A percentile compares a stretch with the other conserved stretches of the same genome.
These are phyloP conservation scores for Mycena sanguinolenta DNA, from an alignment of 768 basidiomycete species.

Conservation along the genomic window DNA sequence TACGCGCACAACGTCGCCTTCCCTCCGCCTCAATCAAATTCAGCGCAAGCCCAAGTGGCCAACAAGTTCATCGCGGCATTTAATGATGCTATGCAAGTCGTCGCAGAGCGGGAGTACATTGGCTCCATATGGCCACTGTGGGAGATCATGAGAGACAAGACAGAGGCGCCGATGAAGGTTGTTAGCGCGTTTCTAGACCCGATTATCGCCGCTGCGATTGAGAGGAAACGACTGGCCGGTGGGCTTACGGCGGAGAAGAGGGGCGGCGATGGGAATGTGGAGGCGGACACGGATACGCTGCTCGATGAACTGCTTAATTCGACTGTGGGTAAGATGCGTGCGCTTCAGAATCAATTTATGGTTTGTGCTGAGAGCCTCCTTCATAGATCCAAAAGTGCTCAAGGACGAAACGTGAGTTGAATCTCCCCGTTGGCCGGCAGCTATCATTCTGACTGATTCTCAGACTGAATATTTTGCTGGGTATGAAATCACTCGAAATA, in stretches of 20 bases:
- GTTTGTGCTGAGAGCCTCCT: background rate
- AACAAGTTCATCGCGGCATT: slow-evolving; percentile 64
- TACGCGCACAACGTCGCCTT: slow-evolving; percentile 55
- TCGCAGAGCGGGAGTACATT: slow-evolving; percentile 54
- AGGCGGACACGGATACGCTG: slow-evolving; percentile 55
- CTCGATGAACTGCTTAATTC: slow-evolving; percentile 67
- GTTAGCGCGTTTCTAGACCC: slow-evolving; percentile 69
- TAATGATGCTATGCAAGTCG: slow-evolving; percentile 58
- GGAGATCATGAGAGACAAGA: slow-evolving; percentile 66
- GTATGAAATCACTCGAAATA: background rate
- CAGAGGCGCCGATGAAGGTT: slow-evolving; percentile 59
- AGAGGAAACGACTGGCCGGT: slow-evolving; percentile 47
- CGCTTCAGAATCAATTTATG: background rate
- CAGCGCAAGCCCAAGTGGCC: slow-evolving; percentile 40
- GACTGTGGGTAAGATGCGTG: slow-evolving; percentile 60
- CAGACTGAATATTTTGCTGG: slow-evolving; percentile 35
- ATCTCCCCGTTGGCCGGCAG: slow-evolving; percentile 41
- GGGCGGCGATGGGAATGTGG: no score
- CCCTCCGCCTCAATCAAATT: slow-evolving; percentile 32
- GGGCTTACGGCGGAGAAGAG: slow-evolving; percentile 20
- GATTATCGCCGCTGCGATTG: slow-evolving; percentile 62
- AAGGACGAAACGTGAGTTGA: slow-evolving; percentile 58
- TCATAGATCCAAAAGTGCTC: slow-evolving; percentile 56
- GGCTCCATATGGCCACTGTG: slow-evolving; percentile 64
- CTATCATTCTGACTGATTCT: background rate